Conservation (phyloP, 2,329 filamentous ascomycete genomes). For the Ascochyta fabae region DNA sequence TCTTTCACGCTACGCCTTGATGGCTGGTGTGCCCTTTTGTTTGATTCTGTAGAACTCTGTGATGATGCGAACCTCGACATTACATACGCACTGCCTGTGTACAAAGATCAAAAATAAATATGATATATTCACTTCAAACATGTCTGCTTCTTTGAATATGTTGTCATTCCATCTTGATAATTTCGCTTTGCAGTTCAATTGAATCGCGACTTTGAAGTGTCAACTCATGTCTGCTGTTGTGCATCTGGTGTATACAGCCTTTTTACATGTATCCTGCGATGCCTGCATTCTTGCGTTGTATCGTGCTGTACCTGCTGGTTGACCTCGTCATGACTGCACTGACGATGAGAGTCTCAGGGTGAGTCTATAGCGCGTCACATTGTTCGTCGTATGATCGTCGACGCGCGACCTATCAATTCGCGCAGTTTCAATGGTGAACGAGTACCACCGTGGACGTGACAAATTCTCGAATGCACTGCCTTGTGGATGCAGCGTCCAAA, state of each 20-base stretch:
- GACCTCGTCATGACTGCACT: background rate
- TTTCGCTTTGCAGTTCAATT: background rate
- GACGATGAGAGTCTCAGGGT: background rate
- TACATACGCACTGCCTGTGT: constrained; percentile 12
- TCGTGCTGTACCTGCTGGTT: no score
- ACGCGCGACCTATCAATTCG: background rate
- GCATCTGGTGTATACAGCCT: background rate
- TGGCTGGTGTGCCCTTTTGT: constrained; percentile 14
- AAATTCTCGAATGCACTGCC: background rate
- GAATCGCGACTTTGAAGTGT: background rate
- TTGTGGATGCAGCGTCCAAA: background rate
- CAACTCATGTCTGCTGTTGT: background rate
- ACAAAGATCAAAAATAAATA: constrained; percentile 4
- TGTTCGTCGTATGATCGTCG: background rate
- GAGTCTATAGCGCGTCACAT: background rate
- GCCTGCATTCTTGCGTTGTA: no score
- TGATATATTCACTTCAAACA: constrained; percentile 5
- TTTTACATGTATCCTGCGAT: background rate
- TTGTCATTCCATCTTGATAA: background rate
- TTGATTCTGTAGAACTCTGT: constrained; percentile 12
- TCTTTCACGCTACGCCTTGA: constrained; percentile 17
- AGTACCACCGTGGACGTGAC: background rate
- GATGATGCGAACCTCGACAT: constrained; percentile 8
- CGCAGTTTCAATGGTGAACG: background rate
- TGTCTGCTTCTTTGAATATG: background rate